A percentile compares a stretch with the other conserved stretches of the same genome.
phyloP scores from a whole-genome alignment of 768 basidiomycete species.

The Suillus ampliporus region DNA sequence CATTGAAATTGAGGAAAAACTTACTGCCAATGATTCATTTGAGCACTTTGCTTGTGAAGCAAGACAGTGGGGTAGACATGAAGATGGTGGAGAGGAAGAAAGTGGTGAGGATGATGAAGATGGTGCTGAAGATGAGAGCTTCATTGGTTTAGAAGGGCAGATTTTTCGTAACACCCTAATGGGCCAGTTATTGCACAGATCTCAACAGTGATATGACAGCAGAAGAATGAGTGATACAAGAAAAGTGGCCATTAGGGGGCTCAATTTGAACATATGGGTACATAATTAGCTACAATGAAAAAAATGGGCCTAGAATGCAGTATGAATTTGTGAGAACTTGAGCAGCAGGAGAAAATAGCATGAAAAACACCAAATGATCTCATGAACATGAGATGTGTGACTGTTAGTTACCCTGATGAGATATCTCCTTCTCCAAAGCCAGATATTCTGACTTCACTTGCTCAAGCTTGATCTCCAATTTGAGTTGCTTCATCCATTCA shows the following conservation, averaged over 20 bases:
- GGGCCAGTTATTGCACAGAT: background rate
- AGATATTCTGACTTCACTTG: background rate
- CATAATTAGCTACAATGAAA: background rate
- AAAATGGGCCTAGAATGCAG: background rate
- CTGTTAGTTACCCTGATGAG: background rate
- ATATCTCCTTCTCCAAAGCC: background rate
- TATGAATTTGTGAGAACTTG: background rate
- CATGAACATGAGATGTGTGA: no score
- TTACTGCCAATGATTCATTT: slow-evolving; percentile 3
- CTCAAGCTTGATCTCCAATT: background rate
- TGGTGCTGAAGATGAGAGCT: no score
- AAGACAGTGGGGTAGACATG: background rate
- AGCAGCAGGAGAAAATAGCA: background rate
- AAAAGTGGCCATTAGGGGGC: no score
- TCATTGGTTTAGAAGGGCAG: no score
- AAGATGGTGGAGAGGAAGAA: background rate
- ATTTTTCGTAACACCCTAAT: no score
- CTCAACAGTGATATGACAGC: no score
- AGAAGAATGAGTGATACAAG: no score
- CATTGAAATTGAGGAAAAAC: slow-evolving; percentile 18
- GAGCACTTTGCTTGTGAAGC: background rate
- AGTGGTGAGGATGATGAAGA: background rate
- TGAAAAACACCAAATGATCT: no score
- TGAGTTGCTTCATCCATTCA: background rate
- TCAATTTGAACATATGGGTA: background rate